These are phyloP conservation scores for Xylaria sp. DNA, from an alignment of 2,329 filamentous ascomycete species.

Conservation along the genomic window DNA sequence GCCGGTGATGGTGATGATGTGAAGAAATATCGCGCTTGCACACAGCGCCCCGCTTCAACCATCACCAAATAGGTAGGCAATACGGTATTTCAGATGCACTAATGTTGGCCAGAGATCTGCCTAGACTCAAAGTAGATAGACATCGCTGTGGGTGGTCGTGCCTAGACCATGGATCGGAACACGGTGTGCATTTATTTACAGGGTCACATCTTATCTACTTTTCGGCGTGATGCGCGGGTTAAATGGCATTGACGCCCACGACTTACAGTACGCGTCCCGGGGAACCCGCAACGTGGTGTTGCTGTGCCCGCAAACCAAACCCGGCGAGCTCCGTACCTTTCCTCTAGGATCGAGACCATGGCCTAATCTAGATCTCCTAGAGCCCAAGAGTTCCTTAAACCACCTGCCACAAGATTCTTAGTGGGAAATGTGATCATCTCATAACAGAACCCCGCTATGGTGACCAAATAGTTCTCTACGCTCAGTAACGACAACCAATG, in stretches of 20 bases:
- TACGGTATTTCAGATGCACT: neutral
- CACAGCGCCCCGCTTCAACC: constrained; percentile 10
- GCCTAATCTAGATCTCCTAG: neutral
- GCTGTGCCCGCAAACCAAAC: too few relatives aligned
- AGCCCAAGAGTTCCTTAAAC: neutral
- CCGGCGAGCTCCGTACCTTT: too few relatives aligned
- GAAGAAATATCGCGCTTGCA: constrained; percentile 22
- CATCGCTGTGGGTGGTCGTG: too few relatives aligned
- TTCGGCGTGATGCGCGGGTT: too few relatives aligned
- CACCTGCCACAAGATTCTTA: neutral
- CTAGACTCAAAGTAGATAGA: too few relatives aligned
- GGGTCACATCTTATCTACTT: neutral
- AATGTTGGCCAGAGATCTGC: neutral
- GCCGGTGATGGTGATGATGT: constrained; percentile 1
- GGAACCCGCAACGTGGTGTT: too few relatives aligned
- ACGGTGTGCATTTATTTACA: neutral
- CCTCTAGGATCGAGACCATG: neutral
- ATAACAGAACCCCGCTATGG: neutral
- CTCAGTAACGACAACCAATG: neutral
- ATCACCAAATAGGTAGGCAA: constrained; percentile 6
- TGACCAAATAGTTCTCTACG: neutral
- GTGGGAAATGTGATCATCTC: neutral
- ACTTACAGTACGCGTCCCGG: too few relatives aligned
- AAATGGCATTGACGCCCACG: too few relatives aligned
- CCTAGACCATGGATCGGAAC: too few relatives aligned